Conservation (phyloP, 2,329 filamentous ascomycete species). For the Penicillium glabrum region DNA sequence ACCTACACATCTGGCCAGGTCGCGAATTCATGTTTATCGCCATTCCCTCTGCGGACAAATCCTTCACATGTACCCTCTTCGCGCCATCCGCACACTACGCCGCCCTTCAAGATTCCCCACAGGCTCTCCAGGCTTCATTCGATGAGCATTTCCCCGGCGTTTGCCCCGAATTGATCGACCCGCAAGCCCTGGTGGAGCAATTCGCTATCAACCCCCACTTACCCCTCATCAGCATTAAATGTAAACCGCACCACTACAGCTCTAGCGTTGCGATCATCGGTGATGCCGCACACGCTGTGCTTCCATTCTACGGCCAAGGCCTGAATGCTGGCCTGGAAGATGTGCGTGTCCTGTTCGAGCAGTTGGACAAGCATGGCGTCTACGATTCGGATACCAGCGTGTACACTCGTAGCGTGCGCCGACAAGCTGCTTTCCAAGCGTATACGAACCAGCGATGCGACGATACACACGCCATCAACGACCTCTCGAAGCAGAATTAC, state of each 20-base stretch:
- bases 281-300: constrained; percentile 95
- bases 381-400: constrained; percentile 32
- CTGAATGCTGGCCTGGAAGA: constrained; percentile 98
- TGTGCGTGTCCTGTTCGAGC: constrained; percentile 80
- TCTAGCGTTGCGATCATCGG: constrained; percentile 81
- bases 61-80: constrained; percentile 95
- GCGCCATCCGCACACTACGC: constrained; percentile 70
- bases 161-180: constrained; percentile 57
- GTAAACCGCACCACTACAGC: constrained; percentile 78
- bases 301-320: constrained; percentile 96
- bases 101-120: constrained; percentile 63
- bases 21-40: constrained; percentile 98
- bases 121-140: constrained; percentile 81
- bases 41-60: constrained; percentile 82
- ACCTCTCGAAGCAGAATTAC: constrained; percentile 88
- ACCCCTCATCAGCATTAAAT: constrained; percentile 91
- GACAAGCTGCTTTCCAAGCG: constrained; percentile 59
- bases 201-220: constrained; percentile 84
- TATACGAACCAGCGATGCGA: constrained; percentile 73
- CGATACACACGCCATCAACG: constrained; percentile 88
- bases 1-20: constrained; percentile 96
- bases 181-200: constrained; percentile 67
- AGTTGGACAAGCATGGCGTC: constrained; percentile 68
- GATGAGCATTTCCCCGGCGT: constrained; percentile 84
- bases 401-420: constrained; percentile 47